Percentiles rank a stretch among this genome's conserved stretches.
Conservation (phyloP, 2,329 filamentous ascomycete species). For the Aspergillus bombycis region DNA sequence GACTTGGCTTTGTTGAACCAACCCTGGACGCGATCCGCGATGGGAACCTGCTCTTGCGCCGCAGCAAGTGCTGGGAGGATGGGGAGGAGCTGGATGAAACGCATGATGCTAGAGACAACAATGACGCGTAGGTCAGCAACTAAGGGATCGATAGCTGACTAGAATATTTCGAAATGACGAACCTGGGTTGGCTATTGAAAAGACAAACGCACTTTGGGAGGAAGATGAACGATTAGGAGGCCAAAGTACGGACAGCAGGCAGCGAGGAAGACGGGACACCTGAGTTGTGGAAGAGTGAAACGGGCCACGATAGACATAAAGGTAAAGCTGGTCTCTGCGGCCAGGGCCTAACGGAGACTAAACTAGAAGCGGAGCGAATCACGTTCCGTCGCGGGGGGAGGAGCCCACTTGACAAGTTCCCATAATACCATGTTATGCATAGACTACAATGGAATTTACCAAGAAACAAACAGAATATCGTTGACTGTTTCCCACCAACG, state of each 20-base stretch:
- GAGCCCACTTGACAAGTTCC: neutral
- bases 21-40: constrained; percentile 48
- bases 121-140: constrained; percentile 24
- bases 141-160: constrained; percentile 5
- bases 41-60: constrained; percentile 62
- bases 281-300: constrained; percentile 26
- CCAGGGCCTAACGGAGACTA: constrained; percentile 35
- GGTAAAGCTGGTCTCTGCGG: constrained; percentile 8
- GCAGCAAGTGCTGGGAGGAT: constrained; percentile 55
- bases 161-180: constrained; percentile 14
- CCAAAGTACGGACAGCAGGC: constrained; percentile 31
- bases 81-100: constrained; percentile 54
- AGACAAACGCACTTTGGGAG: constrained; percentile 25
- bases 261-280: constrained; percentile 24
- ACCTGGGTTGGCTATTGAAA: constrained; percentile 22
- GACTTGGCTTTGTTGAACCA: constrained; percentile 58
- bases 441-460: neutral
- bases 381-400: constrained; percentile 17
- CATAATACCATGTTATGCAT: neutral
- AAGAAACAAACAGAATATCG: neutral
- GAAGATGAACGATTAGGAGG: constrained; percentile 13
- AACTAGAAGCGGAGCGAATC: constrained; percentile 21
- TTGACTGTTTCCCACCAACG: no score
- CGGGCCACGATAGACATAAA: constrained; percentile 26
- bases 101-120: constrained; percentile 48